Evolutionary conservation across 2,329 filamentous ascomycete genomes (phyloP).

Genomic region (Sphaerulina musiva): DNA sequence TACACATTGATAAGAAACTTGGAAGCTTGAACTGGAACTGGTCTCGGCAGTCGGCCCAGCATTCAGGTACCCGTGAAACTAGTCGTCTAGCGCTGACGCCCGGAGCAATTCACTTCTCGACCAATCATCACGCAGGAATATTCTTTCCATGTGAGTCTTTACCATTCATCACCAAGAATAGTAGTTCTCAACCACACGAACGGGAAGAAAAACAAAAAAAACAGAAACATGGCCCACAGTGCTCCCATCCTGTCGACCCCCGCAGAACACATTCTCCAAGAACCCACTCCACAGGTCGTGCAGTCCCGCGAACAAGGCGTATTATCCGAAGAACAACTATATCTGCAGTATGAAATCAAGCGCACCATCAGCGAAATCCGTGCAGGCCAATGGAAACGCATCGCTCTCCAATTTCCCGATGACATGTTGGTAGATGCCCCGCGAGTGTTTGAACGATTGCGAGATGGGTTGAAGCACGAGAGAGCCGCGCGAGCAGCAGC

Average conservation of each 20-base stretch:
- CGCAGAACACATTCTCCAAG: conserved; percentile 55
- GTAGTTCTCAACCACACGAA: too few relatives aligned
- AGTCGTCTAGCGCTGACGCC: too few relatives aligned
- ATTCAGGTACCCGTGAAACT: too few relatives aligned
- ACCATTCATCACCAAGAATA: too few relatives aligned
- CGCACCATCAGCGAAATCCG: conserved; percentile 71
- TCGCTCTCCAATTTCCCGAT: conserved; percentile 95
- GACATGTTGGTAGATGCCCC: conserved; percentile 83
- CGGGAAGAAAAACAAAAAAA: too few relatives aligned
- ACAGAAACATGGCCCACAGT: conserved; percentile 8
- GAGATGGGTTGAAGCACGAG: conserved; percentile 40
- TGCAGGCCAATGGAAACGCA: conserved; percentile 62
- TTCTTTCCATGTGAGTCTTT: too few relatives aligned
- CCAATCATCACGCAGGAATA: too few relatives aligned
- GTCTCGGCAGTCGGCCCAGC: too few relatives aligned
- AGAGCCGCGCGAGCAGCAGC: not conserved
- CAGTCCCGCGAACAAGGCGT: conserved; percentile 20
- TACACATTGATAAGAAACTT: too few relatives aligned
- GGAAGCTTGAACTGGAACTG: too few relatives aligned
- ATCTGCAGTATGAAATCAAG: conserved; percentile 74
- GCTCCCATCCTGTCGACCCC: conserved; percentile 59
- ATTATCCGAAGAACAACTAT: conserved; percentile 62
- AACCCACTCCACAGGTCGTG: conserved; percentile 41
- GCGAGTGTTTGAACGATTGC: conserved; percentile 64
- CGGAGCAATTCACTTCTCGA: too few relatives aligned